Evolutionary conservation across 2,329 filamentous ascomycete species (phyloP), one percentile per base, ranked within the genome.

Genomic region (Niveomyces coronatus): DNA sequence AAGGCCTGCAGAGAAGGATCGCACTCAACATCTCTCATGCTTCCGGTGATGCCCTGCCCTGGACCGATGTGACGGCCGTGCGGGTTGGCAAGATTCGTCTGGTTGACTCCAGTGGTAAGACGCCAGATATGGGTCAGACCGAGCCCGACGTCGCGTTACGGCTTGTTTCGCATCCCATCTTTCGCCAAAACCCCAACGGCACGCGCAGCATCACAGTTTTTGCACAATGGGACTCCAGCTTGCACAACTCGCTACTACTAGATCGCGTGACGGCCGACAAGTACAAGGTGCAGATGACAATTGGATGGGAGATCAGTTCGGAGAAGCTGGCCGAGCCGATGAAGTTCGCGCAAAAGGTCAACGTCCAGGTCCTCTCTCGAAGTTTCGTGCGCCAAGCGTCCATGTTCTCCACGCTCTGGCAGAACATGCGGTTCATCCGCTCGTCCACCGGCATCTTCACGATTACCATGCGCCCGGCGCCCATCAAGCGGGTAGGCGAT

Each of bases 221-320:
- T n/a, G 87, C 84, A 1, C 88, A 96, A 53, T 98, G 91, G 91
- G 91, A 98, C 55, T 95, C 89, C 0, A 94, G 87, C 52, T 70
- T 91, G 47, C 91, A 98, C 58, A 80, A 79, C 45, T 95, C 91
- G 5, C 67, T 94, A n/a, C 70, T 96, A 11, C 75, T 98, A n/a
- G 88, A 98, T 59, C 79, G 89, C 18, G 82, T 85, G 2, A 96
- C 91, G 2, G 76, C 85, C n/a, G 88, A 95, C 43, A 91, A 87
- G 55, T 88, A 91, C 57, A 82, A 83, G 30, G 84, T 98, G 15
- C 88, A 94, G 58, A 80, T 95, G 61, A 80, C 82, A 0, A 65
- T 96, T 9, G 74, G 76, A 13, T 96, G 89, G 85, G 84, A 94
- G 50, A 76, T 96, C 19, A 72, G 73, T 42, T 94, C 87, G 1